Evolutionary conservation across 78 protist species (phyloP).

Genomic region (Dictyostelium discoideum): dicty_2.7 NC_007088.5:688501-689000

Average conservation of each 20-base stretch:
- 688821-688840: no score
- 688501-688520: background rate
- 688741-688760: background rate
- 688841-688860: background rate
- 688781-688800: background rate
- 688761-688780: background rate
- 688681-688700: background rate
- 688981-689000: conserved; percentile 1
- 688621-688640: background rate
- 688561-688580: conserved; percentile 23
- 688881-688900: no score
- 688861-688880: background rate
- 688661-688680: conserved; percentile 19
- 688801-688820: background rate
- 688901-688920: background rate
- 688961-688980: background rate
- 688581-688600: background rate
- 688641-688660: conserved; percentile 43
- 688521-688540: background rate
- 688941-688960: conserved; percentile 10
- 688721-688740: conserved; percentile 51
- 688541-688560: background rate
- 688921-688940: conserved; percentile 1
- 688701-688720: conserved; percentile 24
- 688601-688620: background rate